A percentile compares a stretch with the other conserved stretches of the same genome.
Conservation (phyloP, 225 moss, liverwort and hornwort genomes). For the Straminergon stramineum region DNA sequence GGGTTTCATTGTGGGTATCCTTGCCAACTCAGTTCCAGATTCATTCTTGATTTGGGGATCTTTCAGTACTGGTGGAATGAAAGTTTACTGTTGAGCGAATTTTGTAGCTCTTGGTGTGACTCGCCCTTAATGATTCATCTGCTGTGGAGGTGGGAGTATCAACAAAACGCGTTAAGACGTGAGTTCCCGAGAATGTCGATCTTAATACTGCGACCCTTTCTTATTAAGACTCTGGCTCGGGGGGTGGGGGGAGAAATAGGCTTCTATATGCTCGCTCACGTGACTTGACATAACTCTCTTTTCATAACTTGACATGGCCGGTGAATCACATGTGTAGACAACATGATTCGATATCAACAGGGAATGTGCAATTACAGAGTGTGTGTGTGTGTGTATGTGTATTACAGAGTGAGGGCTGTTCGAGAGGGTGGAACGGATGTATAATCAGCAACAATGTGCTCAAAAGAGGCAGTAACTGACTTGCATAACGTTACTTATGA, state of each 20-base stretch:
- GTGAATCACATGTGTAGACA: background rate
- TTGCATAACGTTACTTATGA: too few relatives aligned
- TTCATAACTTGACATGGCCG: background rate
- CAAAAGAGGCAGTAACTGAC: too few relatives aligned
- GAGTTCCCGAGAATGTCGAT: background rate
- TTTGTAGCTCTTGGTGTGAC: background rate
- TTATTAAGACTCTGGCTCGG: background rate
- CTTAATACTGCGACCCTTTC: background rate
- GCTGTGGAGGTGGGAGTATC: background rate
- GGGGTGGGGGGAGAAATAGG: background rate
- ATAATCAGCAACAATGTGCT: background rate
- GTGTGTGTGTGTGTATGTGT: background rate
- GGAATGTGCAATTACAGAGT: background rate
- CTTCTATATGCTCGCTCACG: background rate
- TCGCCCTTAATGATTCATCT: background rate
- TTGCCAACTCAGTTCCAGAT: background rate
- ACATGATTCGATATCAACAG: background rate
- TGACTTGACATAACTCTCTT: background rate
- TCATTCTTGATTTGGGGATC: background rate
- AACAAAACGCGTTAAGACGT: background rate
- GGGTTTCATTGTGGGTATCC: background rate
- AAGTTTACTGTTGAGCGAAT: background rate
- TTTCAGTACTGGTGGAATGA: background rate
- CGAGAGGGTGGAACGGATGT: background rate
- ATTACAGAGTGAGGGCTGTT: background rate